Evolutionary conservation across 2,329 filamentous ascomycete species (phyloP).

Genomic region (Colletotrichum sp.): DNA sequence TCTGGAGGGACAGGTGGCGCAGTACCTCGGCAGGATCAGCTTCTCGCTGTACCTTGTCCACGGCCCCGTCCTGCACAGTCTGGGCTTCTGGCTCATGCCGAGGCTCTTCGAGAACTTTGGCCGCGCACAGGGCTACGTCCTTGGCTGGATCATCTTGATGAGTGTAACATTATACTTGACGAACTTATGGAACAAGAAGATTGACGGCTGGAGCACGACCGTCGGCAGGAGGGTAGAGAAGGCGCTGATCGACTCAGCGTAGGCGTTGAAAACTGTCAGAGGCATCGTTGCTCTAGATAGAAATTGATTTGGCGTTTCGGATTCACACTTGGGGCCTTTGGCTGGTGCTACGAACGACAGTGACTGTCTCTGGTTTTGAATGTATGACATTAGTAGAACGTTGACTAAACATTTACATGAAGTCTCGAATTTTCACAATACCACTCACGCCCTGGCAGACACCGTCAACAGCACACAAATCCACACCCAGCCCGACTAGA

Average conservation of each 20-base stretch:
- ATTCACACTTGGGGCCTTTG: rapidly evolving
- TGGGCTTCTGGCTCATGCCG: constrained; percentile 40
- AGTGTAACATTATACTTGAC: constrained; percentile 37
- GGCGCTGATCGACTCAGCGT: constrained; percentile 25
- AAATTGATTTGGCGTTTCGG: background rate
- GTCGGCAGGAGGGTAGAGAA: constrained; percentile 41
- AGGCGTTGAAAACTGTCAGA: background rate
- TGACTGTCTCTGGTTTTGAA: background rate
- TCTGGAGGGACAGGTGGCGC: constrained; percentile 35
- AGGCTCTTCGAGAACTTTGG: constrained; percentile 42
- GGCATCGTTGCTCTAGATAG: background rate
- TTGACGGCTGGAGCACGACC: constrained; percentile 41
- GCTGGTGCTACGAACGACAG: rapidly evolving
- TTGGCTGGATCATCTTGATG: constrained; percentile 37
- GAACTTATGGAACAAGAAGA: constrained; percentile 37
- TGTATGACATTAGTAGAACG: background rate
- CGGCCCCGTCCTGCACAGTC: constrained; percentile 30
- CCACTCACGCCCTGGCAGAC: too few species aligned
- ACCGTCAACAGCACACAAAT: background rate
- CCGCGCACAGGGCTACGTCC: constrained; percentile 28
- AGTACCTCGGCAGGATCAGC: constrained; percentile 44
- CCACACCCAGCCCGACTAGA: rapidly evolving
- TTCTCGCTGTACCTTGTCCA: constrained; percentile 48
- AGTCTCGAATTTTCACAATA: background rate
- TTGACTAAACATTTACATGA: background rate